phyloP scores from a whole-genome alignment of 2,329 filamentous ascomycete genomes.

The Rhynchosporium secalis region DNA sequence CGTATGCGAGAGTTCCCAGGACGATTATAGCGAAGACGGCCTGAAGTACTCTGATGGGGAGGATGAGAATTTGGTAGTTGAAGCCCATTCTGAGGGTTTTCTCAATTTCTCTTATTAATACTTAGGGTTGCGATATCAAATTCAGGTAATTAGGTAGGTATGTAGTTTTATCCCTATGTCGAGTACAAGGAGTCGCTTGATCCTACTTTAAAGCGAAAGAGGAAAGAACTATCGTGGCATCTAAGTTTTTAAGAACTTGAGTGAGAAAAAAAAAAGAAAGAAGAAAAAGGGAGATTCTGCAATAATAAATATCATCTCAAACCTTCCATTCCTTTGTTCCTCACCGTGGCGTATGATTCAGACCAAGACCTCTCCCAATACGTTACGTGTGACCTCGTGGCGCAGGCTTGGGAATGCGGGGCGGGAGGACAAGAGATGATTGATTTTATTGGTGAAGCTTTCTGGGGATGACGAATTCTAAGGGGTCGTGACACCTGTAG shows the following conservation, averaged over 20 bases:
- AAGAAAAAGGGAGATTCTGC: neutral
- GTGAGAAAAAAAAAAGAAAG: neutral
- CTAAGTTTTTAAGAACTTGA: neutral
- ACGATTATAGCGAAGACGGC: slow-evolving; percentile 70
- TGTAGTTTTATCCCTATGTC: neutral
- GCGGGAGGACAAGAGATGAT: slow-evolving; percentile 13
- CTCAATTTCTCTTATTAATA: slow-evolving; percentile 18
- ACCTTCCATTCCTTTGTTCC: neutral
- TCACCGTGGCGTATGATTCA: neutral
- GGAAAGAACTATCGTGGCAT: neutral
- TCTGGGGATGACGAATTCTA: slow-evolving; percentile 11
- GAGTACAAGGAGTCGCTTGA: too few species aligned
- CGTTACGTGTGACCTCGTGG: slow-evolving; percentile 12
- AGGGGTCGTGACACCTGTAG: neutral
- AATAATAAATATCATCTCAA: neutral
- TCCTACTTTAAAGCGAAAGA: neutral
- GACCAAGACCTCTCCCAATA: neutral
- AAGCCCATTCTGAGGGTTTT: slow-evolving; percentile 48
- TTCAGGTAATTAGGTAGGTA: neutral
- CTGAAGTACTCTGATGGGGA: slow-evolving; percentile 67
- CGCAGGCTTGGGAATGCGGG: slow-evolving; percentile 21
- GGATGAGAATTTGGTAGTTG: slow-evolving; percentile 47
- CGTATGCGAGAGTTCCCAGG: slow-evolving; percentile 72
- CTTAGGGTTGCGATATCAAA: neutral
- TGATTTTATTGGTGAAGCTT: slow-evolving; percentile 1